Base-by-base conservation (phyloP, 2,329 filamentous ascomycete species). In the Cladosporium sp. region DNA sequence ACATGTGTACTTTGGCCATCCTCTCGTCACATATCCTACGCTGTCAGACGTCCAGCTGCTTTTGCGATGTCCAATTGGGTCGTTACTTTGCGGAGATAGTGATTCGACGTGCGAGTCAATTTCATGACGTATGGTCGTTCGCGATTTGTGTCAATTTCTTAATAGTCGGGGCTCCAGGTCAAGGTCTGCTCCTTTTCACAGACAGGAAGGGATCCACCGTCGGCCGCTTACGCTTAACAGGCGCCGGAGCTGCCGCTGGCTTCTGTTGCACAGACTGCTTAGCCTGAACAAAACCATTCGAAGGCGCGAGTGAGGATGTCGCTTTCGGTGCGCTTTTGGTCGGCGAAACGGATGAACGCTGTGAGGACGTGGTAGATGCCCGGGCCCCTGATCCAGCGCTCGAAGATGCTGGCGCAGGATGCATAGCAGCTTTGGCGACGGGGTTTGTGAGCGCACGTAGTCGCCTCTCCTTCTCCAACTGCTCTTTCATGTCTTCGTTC, bases 151-250 rank as follows among this genome's bases (percentile, higher is more conserved):
- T 28, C 7, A 5, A 28, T 28, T 7, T 28, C 22, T 5, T 5
- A 7, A 7, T 28, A 5, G 7, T 7, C 22, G 4, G 22, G 7
- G 7, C 7, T 28, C 22, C 10, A 8, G 3, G 31, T 32, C 19
- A 31, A 31, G 22, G 22, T 14, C 42, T 13, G 19, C 48, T 37
- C 13, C 48, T 50, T 10, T 50, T 50, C 31, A 18, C 40, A 14
- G 48, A 50, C 4, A 50, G 19, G 18, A 50, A 50, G 4, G 48
- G 48, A 35, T 50, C 48, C 9, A 40, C 48, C 11, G 48, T 32
- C 7, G 48, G 48, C 8, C 48, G 48, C 40, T 50, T 50, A 4
- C 48, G 48, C 18, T 50, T 50, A 13, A 50, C 40, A 9, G 32
- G 14, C 9, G 46, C 38, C 3, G 48, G 48, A 13, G 43, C 40